Evolutionary conservation across 176 grass and related monocot species (phyloP).

Genomic region (Hordeum vulgare): DNA sequence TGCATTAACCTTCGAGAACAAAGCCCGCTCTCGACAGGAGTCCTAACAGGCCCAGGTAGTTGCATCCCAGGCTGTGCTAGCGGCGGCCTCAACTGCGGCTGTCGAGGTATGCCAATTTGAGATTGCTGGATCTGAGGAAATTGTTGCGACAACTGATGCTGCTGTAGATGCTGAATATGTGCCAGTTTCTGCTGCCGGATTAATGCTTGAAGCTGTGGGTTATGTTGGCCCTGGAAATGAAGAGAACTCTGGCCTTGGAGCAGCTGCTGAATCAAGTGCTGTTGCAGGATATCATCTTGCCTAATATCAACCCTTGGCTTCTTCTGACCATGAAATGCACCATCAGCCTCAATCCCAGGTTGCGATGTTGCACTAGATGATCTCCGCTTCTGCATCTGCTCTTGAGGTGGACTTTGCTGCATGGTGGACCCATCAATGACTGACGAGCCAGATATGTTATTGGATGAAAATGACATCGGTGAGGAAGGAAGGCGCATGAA

Average conservation of each 20-base stretch:
- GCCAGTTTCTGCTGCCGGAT: constrained; percentile 76
- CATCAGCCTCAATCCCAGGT: constrained; percentile 26
- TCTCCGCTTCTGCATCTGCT: constrained; percentile 63
- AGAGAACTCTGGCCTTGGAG: constrained; percentile 51
- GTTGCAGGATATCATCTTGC: constrained; percentile 63
- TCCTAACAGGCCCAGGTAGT: constrained; percentile 42
- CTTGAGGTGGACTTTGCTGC: constrained; percentile 72
- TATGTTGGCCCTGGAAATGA: constrained; percentile 59
- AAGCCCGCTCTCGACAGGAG: constrained; percentile 55
- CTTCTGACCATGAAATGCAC: constrained; percentile 58
- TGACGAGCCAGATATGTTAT: constrained; percentile 88
- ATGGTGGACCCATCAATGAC: constrained; percentile 89
- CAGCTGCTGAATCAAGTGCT: constrained; percentile 68
- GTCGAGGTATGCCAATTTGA: constrained; percentile 42
- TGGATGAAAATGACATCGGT: constrained; percentile 98
- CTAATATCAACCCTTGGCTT: constrained; percentile 69
- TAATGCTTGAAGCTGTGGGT: constrained; percentile 67
- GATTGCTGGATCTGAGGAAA: constrained; percentile 65
- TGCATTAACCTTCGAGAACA: constrained; percentile 92
- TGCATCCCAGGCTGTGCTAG: constrained; percentile 55
- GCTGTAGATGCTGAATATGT: constrained; percentile 64
- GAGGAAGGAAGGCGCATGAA: constrained; percentile 90
- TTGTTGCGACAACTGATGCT: constrained; percentile 59
- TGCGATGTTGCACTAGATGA: constrained; percentile 87
- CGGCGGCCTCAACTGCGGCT: constrained; percentile 63